Percentiles rank a stretch among this genome's conserved stretches.
Evolutionary conservation across 192 early-diverging fungal species (phyloP).

Genomic region (Podila horticola): DNA sequence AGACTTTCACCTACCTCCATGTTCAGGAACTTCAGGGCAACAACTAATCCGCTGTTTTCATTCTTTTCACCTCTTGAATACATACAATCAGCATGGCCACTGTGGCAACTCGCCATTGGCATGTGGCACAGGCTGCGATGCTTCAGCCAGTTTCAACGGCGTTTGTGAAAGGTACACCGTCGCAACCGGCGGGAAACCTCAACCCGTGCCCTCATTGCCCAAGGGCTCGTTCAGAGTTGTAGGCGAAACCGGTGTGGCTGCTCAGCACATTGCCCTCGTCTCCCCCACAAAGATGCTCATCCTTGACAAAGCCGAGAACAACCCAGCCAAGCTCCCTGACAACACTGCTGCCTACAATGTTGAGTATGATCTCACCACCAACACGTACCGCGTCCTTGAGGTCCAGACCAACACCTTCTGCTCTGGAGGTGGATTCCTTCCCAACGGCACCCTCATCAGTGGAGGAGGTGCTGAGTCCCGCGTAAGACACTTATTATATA

Average conservation of each 20-base stretch:
- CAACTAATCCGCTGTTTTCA: neutral
- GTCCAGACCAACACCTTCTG: slow-evolving; percentile 67
- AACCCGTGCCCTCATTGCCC: slow-evolving; percentile 12
- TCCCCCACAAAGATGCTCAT: slow-evolving; percentile 58
- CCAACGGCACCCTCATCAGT: slow-evolving; percentile 63
- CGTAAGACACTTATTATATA: slow-evolving; percentile 1
- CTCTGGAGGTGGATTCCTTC: slow-evolving; percentile 65
- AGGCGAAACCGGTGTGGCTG: slow-evolving; percentile 58
- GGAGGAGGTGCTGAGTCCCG: slow-evolving; percentile 58
- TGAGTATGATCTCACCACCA: slow-evolving; percentile 60
- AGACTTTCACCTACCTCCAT: neutral
- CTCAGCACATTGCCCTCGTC: slow-evolving; percentile 61
- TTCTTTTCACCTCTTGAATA: neutral
- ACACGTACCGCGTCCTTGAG: slow-evolving; percentile 54
- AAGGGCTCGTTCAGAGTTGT: slow-evolving; percentile 48
- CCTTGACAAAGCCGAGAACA: slow-evolving; percentile 65
- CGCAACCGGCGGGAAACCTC: slow-evolving; percentile 1
- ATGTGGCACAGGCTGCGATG: slow-evolving; percentile 33
- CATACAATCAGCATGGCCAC: slow-evolving; percentile 32
- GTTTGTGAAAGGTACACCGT: slow-evolving; percentile 16
- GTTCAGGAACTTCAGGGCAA: neutral
- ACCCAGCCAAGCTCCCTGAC: slow-evolving; percentile 55
- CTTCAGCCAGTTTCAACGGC: slow-evolving; percentile 26
- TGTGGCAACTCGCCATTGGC: slow-evolving; percentile 41
- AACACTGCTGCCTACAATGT: slow-evolving; percentile 55